Evolutionary conservation across 805 yeast genomes (phyloP), one percentile per base, ranked within the genome.

Genomic region (Nakazawaea holstii): DNA sequence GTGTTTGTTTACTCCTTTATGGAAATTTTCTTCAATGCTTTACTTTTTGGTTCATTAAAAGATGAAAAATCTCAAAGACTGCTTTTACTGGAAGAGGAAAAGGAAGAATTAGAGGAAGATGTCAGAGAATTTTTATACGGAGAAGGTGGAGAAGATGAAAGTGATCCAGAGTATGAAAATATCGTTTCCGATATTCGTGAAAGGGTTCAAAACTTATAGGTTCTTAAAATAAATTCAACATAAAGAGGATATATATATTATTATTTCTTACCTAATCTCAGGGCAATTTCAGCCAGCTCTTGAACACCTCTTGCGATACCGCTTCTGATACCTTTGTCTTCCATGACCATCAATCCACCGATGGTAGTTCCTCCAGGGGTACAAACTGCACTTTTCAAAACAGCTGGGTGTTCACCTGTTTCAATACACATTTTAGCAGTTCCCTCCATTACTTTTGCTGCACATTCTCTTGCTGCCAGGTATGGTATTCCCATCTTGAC

Each of bases 351-450:
- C 49, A 94, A 71, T 0, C 99, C 99, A 8, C 96, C 96, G 62
- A 94, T 94, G 4, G 99, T 94, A 43, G 97, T 91, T 31, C 99
- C 99, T 29, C 94, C 99, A 24, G 99, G 99, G 0, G 99, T 94
- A 62, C 97, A 90, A 8, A 94, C 94, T 57, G 82, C 84, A 62
- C 86, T 82, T 62, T 87, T 87, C 62, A 94, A 75, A 10, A 78
- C 88, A 15, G 94, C 92, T 9, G 99, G 99, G 60, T 92, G 97
- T 39, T 74, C 79, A 3, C 88, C 90, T 9, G 90, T 82, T 54
- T 80, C 78, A 53, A 83, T 77, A 1, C 84, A 91, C 97, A 94
- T 87, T 66, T 81, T 82, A 13, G 94, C 92, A 11, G 97, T 87
- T 24, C 99, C 99, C 64, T 85, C 91, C 80, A 90, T 74, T 15